Evolutionary conservation across 331 rosid genomes (phyloP).

Genomic region (Quercus phellos): DNA sequence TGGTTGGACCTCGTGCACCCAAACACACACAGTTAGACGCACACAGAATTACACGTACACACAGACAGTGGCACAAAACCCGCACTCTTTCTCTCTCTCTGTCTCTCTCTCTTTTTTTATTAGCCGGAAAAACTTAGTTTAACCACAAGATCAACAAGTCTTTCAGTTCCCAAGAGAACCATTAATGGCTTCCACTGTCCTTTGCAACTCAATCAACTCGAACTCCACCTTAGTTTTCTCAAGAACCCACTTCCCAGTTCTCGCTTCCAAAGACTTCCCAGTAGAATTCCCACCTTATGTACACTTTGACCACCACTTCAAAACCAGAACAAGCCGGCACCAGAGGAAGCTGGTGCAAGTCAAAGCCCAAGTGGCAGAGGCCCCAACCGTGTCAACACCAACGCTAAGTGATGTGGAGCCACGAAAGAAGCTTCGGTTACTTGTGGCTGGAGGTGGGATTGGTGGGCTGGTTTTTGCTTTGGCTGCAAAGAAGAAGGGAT

Average conservation of each 20-base stretch:
- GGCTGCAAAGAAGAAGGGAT: conserved; percentile 90
- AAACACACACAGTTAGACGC: too few species aligned
- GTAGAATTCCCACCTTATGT: conserved; percentile 30
- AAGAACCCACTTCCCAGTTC: conserved; percentile 40
- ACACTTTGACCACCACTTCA: conserved; percentile 10
- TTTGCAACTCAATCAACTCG: conserved; percentile 45
- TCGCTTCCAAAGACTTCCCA: conserved; percentile 31
- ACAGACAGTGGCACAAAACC: not conserved
- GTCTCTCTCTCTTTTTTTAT: not conserved
- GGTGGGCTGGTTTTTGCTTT: conserved; percentile 92
- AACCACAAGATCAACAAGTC: not conserved
- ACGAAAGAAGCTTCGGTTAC: conserved; percentile 51
- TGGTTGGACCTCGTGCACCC: not conserved
- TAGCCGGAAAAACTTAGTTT: not conserved
- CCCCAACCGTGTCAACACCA: conserved; percentile 7
- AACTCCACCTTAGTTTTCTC: conserved; percentile 41
- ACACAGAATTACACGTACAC: not conserved
- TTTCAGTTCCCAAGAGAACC: not conserved
- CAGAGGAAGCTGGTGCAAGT: conserved; percentile 31
- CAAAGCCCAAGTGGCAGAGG: conserved; percentile 47
- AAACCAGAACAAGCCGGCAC: conserved; percentile 27
- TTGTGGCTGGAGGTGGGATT: conserved; percentile 96
- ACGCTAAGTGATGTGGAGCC: conserved; percentile 19
- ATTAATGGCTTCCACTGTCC: conserved; percentile 48
- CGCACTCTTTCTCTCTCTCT: not conserved